Conservation (phyloP, 345 rosid species). For the Gossypium ekmanianum region DNA sequence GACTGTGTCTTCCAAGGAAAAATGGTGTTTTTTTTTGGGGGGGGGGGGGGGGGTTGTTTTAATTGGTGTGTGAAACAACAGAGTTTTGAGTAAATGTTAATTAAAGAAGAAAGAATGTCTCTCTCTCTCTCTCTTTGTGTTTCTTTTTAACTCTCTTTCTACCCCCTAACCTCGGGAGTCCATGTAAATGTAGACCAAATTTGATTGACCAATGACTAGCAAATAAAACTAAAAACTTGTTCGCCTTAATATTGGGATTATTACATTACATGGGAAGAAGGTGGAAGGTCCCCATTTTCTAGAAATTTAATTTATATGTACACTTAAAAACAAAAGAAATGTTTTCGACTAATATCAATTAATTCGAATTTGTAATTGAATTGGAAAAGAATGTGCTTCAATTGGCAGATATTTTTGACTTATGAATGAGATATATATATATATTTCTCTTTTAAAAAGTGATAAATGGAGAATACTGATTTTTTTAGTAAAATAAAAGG, state of each 20-base stretch:
- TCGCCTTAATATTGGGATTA: no score
- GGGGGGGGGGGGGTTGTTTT: not conserved
- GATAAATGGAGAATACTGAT: no score
- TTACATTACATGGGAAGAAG: not conserved
- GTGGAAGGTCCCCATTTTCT: not conserved
- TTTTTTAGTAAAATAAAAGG: no score
- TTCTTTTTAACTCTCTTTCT: not conserved
- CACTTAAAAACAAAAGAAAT: no score
- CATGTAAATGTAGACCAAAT: not conserved
- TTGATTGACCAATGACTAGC: not conserved
- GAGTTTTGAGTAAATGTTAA: conserved; percentile 1
- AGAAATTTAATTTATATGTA: not conserved
- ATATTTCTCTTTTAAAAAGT: no score
- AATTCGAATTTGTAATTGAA: no score
- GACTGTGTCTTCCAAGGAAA: not conserved
- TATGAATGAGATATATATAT: no score
- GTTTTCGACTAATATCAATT: no score
- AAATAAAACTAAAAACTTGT: no score
- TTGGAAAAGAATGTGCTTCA: no score
- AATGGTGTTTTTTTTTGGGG: not conserved
- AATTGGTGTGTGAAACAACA: conserved; percentile 2
- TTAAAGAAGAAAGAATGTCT: conserved; percentile 2
- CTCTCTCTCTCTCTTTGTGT: not conserved
- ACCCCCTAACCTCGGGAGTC: not conserved
- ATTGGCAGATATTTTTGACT: no score